phyloP scores from a whole-genome alignment of 2,329 filamentous ascomycete species.

The Cyclaneusma minus region DNA sequence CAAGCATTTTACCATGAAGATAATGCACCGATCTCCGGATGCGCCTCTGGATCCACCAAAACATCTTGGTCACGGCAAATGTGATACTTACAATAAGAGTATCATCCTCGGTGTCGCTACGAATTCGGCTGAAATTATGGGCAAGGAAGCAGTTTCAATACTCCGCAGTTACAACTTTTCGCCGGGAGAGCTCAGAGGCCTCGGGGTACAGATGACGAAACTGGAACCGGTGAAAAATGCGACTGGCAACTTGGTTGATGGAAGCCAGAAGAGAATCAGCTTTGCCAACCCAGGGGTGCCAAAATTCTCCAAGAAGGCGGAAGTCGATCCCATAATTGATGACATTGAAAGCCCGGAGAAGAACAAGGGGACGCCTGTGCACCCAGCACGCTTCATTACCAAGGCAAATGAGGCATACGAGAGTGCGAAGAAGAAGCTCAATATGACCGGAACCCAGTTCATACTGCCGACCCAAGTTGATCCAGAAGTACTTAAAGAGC shows the following conservation, averaged over 20 bases:
- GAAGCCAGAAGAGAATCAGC: slow-evolving; percentile 64
- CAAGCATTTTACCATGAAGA: slow-evolving; percentile 78
- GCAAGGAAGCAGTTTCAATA: slow-evolving; percentile 73
- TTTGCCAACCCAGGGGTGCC: slow-evolving; percentile 43
- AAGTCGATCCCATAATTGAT: slow-evolving; percentile 33
- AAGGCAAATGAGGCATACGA: slow-evolving; percentile 31
- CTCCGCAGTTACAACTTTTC: slow-evolving; percentile 70
- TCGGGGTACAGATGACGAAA: slow-evolving; percentile 89
- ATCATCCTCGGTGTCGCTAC: slow-evolving; percentile 70
- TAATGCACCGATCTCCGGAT: slow-evolving; percentile 77
- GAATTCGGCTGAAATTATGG: slow-evolving; percentile 53
- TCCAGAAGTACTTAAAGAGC: slow-evolving; percentile 62
- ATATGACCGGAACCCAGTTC: slow-evolving; percentile 80
- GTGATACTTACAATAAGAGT: slow-evolving; percentile 88
- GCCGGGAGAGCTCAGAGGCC: slow-evolving; percentile 80
- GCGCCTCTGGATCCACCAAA: slow-evolving; percentile 86
- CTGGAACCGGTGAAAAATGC: slow-evolving; percentile 61
- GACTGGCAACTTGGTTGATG: slow-evolving; percentile 37
- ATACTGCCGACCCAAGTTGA: slow-evolving; percentile 76
- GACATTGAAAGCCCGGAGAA: slow-evolving; percentile 24
- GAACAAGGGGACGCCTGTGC: slow-evolving; percentile 26
- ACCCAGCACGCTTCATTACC: slow-evolving; percentile 36
- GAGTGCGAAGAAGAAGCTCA: slow-evolving; percentile 52
- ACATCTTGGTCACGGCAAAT: slow-evolving; percentile 88
- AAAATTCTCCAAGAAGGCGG: slow-evolving; percentile 22